Evolutionary conservation across 202 grass and related monocot species (phyloP).

Genomic region (Carex arenaria): DNA sequence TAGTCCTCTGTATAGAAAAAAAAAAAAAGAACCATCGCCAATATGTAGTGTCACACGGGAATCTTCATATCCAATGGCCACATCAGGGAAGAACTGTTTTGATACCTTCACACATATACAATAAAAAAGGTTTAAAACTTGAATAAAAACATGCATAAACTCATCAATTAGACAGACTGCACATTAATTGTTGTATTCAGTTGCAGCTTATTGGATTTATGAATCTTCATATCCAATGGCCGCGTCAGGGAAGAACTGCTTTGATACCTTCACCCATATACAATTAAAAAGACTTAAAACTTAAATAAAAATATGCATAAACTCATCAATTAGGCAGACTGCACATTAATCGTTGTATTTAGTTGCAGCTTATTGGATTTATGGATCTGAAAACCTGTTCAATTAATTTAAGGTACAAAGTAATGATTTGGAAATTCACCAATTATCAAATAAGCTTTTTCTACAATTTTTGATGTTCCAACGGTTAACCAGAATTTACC

Average conservation of each 20-base stretch:
- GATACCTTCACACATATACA: constrained; percentile 48
- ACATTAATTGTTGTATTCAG: background rate
- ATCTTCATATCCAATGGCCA: constrained; percentile 84
- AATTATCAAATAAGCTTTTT: background rate
- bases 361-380: background rate
- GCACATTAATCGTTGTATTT: background rate
- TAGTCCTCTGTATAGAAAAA: background rate
- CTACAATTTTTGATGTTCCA: background rate
- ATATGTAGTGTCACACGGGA: constrained; percentile 78
- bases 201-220: background rate
- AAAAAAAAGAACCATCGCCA: constrained; percentile 60
- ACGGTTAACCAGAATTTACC: background rate
- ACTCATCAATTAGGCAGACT: background rate
- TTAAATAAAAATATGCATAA: background rate
- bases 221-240: constrained; percentile 82
- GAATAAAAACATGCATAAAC: background rate
- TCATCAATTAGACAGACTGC: background rate
- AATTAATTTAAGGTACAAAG: background rate
- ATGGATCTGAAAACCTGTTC: background rate
- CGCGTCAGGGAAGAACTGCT: constrained; percentile 75
- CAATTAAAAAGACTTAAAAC: background rate
- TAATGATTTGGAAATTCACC: background rate
- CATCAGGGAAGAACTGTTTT: constrained; percentile 75
- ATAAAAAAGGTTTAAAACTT: background rate
- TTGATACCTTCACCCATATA: constrained; percentile 56